Evolutionary conservation across 208 protist species (phyloP).

Genomic region (Trypanosoma brucei): DNA sequence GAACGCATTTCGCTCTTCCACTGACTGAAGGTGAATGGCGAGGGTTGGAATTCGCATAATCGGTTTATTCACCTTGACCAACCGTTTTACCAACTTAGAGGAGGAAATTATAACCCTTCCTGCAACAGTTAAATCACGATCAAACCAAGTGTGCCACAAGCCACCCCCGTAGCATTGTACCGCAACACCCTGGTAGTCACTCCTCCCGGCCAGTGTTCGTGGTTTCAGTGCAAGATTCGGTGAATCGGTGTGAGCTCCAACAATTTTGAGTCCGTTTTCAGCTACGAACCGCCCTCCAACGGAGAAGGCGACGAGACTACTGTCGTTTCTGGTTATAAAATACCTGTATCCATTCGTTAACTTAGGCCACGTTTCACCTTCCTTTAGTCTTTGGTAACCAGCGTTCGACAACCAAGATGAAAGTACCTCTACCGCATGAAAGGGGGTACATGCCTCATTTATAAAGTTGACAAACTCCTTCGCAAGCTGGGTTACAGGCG

Average conservation of each 20-base stretch:
- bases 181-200: constrained; percentile 52
- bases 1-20: constrained; percentile 78
- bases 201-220: constrained; percentile 32
- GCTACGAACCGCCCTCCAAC: constrained; percentile 90
- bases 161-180: constrained; percentile 88
- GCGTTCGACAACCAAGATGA: constrained; percentile 34
- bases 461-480: constrained; percentile 69
- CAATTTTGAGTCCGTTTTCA: constrained; percentile 90
- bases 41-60: constrained; percentile 94
- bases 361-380: constrained; percentile 54
- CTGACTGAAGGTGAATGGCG: constrained; percentile 93
- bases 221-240: constrained; percentile 89
- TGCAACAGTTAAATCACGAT: constrained; percentile 84
- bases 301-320: constrained; percentile 94
- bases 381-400: constrained; percentile 57
- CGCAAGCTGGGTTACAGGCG: constrained; percentile 14
- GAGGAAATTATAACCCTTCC: constrained; percentile 66
- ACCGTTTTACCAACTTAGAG: constrained; percentile 32
- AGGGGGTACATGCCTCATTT: constrained; percentile 65
- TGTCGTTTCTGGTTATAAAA: constrained; percentile 96
- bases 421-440: constrained; percentile 67
- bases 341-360: constrained; percentile 88
- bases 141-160: constrained; percentile 90
- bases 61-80: constrained; percentile 86
- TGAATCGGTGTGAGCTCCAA: constrained; percentile 97